Evolutionary conservation across 768 basidiomycete genomes (phyloP).

Genomic region (Suillus brevipes): DNA sequence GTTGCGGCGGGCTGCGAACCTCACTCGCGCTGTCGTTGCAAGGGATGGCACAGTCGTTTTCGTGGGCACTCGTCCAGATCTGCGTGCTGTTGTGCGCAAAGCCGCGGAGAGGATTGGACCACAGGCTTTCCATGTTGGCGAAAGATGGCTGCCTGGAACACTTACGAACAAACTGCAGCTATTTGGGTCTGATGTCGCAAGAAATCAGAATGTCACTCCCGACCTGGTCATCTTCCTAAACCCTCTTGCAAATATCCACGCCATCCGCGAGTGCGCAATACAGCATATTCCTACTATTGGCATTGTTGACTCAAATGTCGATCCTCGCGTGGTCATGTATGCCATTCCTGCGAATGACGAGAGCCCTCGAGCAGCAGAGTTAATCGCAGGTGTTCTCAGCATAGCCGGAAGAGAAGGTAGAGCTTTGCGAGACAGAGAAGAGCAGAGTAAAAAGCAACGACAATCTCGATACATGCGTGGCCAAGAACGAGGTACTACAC

Average conservation of each 20-base stretch:
- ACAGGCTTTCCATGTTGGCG: slow-evolving; percentile 83
- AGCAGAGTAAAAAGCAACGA: slow-evolving; percentile 19
- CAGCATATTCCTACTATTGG: slow-evolving; percentile 92
- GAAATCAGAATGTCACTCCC: slow-evolving; percentile 61
- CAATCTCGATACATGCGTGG: slow-evolving; percentile 4
- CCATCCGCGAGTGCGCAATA: slow-evolving; percentile 88
- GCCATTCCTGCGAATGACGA: slow-evolving; percentile 99
- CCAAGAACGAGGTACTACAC: slow-evolving; percentile 6
- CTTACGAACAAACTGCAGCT: slow-evolving; percentile 83
- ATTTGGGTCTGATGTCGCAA: slow-evolving; percentile 59
- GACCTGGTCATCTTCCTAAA: slow-evolving; percentile 93
- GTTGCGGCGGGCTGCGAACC: slow-evolving; percentile 84
- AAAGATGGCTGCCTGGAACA: slow-evolving; percentile 94
- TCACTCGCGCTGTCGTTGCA: slow-evolving; percentile 80
- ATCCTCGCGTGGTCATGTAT: slow-evolving; percentile 96
- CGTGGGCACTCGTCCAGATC: slow-evolving; percentile 83
- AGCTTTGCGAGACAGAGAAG: slow-evolving; percentile 41
- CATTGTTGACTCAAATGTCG: slow-evolving; percentile 92
- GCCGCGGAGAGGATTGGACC: slow-evolving; percentile 77
- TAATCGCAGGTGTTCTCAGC: slow-evolving; percentile 87
- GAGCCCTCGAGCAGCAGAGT: slow-evolving; percentile 84
- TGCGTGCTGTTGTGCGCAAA: slow-evolving; percentile 70
- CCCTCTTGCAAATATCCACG: slow-evolving; percentile 79
- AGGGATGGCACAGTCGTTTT: slow-evolving; percentile 86
- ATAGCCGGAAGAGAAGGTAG: slow-evolving; percentile 82